Evolutionary conservation across 805 yeast species (phyloP).

Genomic region (Ogataea dorogensis): DNA sequence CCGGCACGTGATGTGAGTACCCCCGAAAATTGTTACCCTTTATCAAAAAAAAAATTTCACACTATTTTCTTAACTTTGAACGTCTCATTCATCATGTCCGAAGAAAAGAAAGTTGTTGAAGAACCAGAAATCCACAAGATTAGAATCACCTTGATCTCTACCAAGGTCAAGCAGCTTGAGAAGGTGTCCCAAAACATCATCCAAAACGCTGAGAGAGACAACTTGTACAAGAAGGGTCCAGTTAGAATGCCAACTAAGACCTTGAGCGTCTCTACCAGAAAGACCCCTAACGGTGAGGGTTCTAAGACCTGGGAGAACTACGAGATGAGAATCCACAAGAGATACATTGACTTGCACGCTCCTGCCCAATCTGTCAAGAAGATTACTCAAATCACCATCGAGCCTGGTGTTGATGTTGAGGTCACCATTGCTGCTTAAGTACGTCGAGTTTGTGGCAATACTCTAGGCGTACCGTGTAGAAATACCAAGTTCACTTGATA

Average conservation of each 20-base stretch:
- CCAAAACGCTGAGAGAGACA: constrained; percentile 78
- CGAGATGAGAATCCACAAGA: constrained; percentile 99
- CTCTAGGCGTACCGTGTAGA: constrained; percentile 63
- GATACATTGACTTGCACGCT: constrained; percentile 97
- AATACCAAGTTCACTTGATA: constrained; percentile 29
- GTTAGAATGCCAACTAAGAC: constrained; percentile 99
- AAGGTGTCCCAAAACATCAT: constrained; percentile 90
- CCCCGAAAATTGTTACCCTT: background rate
- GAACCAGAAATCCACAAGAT: constrained; percentile 89
- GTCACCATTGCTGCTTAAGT: constrained; percentile 83
- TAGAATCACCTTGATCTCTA: constrained; percentile 98
- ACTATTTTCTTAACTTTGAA: constrained; percentile 28
- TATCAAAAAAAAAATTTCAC: constrained; percentile 4
- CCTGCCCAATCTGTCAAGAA: constrained; percentile 91
- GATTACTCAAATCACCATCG: constrained; percentile 96
- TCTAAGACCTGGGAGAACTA: constrained; percentile 99
- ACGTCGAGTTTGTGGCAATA: constrained; percentile 16
- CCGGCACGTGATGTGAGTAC: constrained; percentile 13
- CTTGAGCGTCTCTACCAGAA: constrained; percentile 97
- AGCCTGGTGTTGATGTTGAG: constrained; percentile 99
- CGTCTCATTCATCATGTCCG: constrained; percentile 59
- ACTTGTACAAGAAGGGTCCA: constrained; percentile 95
- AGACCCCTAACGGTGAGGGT: constrained; percentile 99
- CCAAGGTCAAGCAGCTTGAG: constrained; percentile 98
- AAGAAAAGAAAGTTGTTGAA: constrained; percentile 79